These are phyloP conservation scores for Whalleya microplaca DNA, from an alignment of 2,329 filamentous ascomycete species.

Conservation along the genomic window DNA sequence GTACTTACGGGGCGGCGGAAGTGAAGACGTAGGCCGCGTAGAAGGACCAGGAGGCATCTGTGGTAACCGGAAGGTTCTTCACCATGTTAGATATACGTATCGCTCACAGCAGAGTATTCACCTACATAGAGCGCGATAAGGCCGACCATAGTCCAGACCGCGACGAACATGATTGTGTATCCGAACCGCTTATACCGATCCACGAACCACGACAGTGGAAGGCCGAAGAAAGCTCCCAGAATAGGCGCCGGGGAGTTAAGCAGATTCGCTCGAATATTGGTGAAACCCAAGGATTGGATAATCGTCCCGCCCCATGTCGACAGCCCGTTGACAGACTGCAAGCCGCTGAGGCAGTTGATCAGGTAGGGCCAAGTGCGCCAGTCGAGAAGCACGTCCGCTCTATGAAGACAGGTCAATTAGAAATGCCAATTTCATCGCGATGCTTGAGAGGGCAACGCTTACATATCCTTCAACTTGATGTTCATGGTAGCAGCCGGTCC, in stretches of 20 bases:
- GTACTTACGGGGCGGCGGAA: conserved; percentile 21
- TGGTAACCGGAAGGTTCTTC: conserved; percentile 23
- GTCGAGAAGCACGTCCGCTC: conserved; percentile 22
- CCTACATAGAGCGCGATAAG: conserved; percentile 28
- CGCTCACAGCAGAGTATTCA: neutral
- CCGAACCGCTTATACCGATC: conserved; percentile 28
- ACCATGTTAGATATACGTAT: conserved; percentile 2
- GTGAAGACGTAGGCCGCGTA: conserved; percentile 28
- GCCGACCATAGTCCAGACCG: conserved; percentile 25
- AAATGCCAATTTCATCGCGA: neutral
- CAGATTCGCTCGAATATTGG: conserved; percentile 24
- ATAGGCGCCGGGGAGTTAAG: conserved; percentile 25
- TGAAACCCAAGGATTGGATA: conserved; percentile 26
- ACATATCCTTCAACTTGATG: conserved; percentile 26
- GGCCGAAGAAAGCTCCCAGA: conserved; percentile 18
- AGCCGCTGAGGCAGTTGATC: conserved; percentile 25
- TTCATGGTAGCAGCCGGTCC: conserved; percentile 24
- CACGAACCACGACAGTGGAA: conserved; percentile 19
- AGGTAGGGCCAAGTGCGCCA: conserved; percentile 29
- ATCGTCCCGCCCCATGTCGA: conserved; percentile 27
- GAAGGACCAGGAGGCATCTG: conserved; percentile 27
- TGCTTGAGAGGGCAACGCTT: conserved; percentile 2
- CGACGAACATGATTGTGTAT: conserved; percentile 23
- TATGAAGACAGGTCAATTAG: neutral
- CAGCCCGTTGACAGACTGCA: conserved; percentile 23